These are phyloP conservation scores for Trichoderma atrobrunneum DNA, from an alignment of 2,329 filamentous ascomycete genomes.

Conservation along the genomic window DNA sequence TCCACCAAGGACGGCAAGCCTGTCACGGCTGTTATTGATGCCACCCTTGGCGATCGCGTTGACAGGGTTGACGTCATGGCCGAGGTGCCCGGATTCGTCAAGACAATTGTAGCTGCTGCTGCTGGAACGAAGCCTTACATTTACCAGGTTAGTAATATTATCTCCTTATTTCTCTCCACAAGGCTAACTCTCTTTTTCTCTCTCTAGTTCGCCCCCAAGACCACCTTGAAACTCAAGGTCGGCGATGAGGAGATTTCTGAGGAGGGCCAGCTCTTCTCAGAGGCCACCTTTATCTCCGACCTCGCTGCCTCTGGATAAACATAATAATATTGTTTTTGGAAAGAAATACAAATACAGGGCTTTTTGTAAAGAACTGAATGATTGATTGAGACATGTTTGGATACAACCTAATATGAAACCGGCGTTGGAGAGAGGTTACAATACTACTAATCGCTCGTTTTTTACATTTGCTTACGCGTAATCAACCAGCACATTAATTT, in stretches of 20 bases:
- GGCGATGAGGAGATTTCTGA: conserved; percentile 77
- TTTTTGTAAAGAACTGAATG: conserved; percentile 16
- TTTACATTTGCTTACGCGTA: conserved; percentile 19
- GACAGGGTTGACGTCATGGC: conserved; percentile 92
- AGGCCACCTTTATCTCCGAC: conserved; percentile 93
- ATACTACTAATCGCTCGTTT: conserved; percentile 26
- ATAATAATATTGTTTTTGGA: background rate
- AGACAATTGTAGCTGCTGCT: conserved; percentile 83
- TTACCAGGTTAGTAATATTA: conserved; percentile 68
- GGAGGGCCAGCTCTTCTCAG: conserved; percentile 75
- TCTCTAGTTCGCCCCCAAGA: conserved; percentile 64
- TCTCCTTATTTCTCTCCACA: background rate
- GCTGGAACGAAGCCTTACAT: conserved; percentile 96
- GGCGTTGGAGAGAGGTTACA: conserved; percentile 28
- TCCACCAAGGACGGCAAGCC: conserved; percentile 72
- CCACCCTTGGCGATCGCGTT: conserved; percentile 62
- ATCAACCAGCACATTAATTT: background rate
- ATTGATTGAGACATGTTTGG: conserved; percentile 22
- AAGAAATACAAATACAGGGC: conserved; percentile 7
- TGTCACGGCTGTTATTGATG: conserved; percentile 67
- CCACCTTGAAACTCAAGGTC: conserved; percentile 78
- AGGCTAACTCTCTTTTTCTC: background rate
- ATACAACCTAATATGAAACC: conserved; percentile 21
- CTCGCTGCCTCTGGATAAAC: conserved; percentile 15
- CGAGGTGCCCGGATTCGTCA: conserved; percentile 92